phyloP scores from a whole-genome alignment of 495 filamentous ascomycete genomes.

The Aspergillus sclerotioniger region DNA sequence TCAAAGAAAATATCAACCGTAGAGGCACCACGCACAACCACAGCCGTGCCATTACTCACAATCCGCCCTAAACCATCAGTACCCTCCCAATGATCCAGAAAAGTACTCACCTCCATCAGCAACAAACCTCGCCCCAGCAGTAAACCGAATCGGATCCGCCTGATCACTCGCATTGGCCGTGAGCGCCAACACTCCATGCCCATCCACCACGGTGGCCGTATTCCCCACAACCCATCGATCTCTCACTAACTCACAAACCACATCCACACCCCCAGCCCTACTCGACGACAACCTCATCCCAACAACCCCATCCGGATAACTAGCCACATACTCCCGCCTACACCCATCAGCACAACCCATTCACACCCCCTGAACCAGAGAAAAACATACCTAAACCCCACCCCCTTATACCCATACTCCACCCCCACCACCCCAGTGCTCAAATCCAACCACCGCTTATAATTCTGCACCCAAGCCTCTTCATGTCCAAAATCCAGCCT shows the following conservation, averaged over 20 bases:
- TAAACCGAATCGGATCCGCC: conserved; percentile 7
- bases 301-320: conserved; percentile 36
- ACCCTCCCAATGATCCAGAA: neutral
- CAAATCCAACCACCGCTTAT: conserved; percentile 39
- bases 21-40: neutral
- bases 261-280: conserved; percentile 9
- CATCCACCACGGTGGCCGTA: neutral
- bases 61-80: neutral
- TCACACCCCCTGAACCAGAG: neutral
- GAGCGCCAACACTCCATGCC: neutral
- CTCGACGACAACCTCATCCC: conserved; percentile 32
- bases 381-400: conserved; percentile 32
- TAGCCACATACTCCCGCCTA: conserved; percentile 23
- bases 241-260: conserved; percentile 6
- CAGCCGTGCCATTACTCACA: neutral
- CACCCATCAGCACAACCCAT: neutral
- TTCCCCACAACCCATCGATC: conserved; percentile 1
- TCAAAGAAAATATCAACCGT: conserved; percentile 19
- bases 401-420: conserved; percentile 26
- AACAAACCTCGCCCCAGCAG: neutral
- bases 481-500: conserved; percentile 38
- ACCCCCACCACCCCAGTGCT: conserved; percentile 30
- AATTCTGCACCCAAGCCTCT: conserved; percentile 9
- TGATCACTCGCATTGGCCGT: conserved; percentile 6
- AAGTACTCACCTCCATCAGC: conserved; percentile 1